These are phyloP conservation scores for Xylaria bambusicola DNA, from an alignment of 495 filamentous ascomycete genomes.

Conservation along the genomic window DNA sequence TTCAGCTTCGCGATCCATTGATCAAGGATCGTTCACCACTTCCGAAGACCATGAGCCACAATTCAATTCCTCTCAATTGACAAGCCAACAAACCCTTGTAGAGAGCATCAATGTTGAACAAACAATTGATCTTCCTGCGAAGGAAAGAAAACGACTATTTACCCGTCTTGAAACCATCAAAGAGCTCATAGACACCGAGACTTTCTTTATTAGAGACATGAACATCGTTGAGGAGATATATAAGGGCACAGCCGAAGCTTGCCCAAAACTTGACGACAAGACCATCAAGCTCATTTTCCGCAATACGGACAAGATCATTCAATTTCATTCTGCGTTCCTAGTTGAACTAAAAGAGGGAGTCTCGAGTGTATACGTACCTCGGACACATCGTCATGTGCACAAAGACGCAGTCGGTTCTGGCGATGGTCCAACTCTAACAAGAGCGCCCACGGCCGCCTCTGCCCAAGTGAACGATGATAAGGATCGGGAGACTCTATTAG, in stretches of 20 bases:
- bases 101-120: constrained; percentile 32
- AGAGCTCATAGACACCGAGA: constrained; percentile 90
- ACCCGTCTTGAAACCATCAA: constrained; percentile 79
- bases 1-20: constrained; percentile 37
- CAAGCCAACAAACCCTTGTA: constrained; percentile 31
- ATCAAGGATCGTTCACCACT: constrained; percentile 39
- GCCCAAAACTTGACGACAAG: constrained; percentile 73
- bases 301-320: constrained; percentile 83
- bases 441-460: constrained; percentile 29
- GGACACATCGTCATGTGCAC: constrained; percentile 43
- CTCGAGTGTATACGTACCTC: constrained; percentile 66
- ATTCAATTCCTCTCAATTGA: constrained; percentile 21
- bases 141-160: constrained; percentile 50
- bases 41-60: constrained; percentile 32
- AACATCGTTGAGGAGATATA: constrained; percentile 96
- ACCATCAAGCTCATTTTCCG: constrained; percentile 87
- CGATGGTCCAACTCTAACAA: constrained; percentile 34
- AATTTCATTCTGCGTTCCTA: constrained; percentile 76
- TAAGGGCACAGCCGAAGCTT: constrained; percentile 86
- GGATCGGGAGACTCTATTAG: constrained; percentile 74
- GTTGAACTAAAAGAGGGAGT: constrained; percentile 76
- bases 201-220: constrained; percentile 86
- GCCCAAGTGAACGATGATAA: constrained; percentile 51
- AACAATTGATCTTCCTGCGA: constrained; percentile 24
- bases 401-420: constrained; percentile 36